A percentile compares a stretch with the other conserved stretches of the same genome.
Conservation (phyloP, 1,284 basidiomycete species). For the Coriolopsis trogii region DNA sequence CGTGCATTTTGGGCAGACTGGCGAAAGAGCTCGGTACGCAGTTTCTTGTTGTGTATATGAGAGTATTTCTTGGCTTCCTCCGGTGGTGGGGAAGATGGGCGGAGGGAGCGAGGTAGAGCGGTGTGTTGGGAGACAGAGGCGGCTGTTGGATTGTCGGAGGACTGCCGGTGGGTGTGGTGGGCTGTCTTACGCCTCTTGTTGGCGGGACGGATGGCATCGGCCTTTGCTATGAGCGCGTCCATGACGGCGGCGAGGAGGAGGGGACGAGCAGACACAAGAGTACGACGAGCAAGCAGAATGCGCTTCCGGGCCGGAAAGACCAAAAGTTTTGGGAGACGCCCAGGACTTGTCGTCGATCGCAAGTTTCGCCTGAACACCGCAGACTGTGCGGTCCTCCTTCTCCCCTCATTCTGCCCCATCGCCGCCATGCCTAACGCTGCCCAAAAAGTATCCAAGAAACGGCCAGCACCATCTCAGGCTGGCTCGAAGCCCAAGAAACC, state of each 20-base stretch:
- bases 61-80: constrained; percentile 49
- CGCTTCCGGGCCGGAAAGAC: too few relatives aligned
- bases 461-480: constrained; percentile 46
- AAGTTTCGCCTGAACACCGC: too few relatives aligned
- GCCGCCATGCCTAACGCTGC: constrained; percentile 11
- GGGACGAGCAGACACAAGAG: neutral
- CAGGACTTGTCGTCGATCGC: too few relatives aligned
- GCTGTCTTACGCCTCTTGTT: constrained; percentile 49
- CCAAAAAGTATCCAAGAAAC: constrained; percentile 46
- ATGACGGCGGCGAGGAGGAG: constrained; percentile 37
- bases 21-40: constrained; percentile 68
- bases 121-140: constrained; percentile 60
- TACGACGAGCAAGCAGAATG: neutral
- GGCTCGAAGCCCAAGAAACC: constrained; percentile 57
- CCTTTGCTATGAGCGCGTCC: constrained; percentile 75
- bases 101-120: constrained; percentile 62
- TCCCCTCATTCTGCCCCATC: neutral
- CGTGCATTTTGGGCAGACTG: constrained; percentile 60
- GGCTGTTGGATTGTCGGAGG: constrained; percentile 52
- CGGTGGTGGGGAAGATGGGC: constrained; percentile 44
- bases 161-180: constrained; percentile 17
- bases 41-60: constrained; percentile 77
- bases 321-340: too few relatives aligned
- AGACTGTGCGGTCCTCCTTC: too few relatives aligned
- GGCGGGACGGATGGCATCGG: constrained; percentile 58